Evolutionary conservation across 495 filamentous ascomycete species (phyloP).

Genomic region (Aspergillus nanangensis): DNA sequence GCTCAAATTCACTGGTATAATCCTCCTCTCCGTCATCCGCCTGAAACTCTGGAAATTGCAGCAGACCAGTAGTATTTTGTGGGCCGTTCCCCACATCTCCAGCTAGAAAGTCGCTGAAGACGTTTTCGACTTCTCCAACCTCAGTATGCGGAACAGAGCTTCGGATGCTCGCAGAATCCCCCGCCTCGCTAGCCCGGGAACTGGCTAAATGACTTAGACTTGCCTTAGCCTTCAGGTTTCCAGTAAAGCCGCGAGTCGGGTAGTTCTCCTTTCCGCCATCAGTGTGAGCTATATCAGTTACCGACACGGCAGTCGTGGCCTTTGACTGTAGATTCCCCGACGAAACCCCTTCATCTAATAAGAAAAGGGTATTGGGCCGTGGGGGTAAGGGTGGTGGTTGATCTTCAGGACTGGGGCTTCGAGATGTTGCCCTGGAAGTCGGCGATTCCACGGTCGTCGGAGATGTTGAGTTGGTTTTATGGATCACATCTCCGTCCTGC

Average conservation of each 20-base stretch:
- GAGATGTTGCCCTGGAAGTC: constrained; percentile 9
- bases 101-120: constrained; percentile 64
- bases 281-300: constrained; percentile 70
- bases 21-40: constrained; percentile 53
- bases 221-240: constrained; percentile 31
- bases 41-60: constrained; percentile 48
- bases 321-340: constrained; percentile 57
- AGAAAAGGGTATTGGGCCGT: constrained; percentile 48
- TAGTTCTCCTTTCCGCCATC: constrained; percentile 60
- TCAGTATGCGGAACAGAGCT: constrained; percentile 77
- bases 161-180: constrained; percentile 77
- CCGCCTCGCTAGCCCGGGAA: constrained; percentile 56
- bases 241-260: constrained; percentile 28
- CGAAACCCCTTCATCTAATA: constrained; percentile 35
- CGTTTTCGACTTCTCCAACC: constrained; percentile 72
- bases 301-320: constrained; percentile 78
- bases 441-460: constrained; percentile 2
- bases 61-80: constrained; percentile 26
- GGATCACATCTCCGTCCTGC: too few species aligned
- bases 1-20: constrained; percentile 74
- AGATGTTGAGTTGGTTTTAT: constrained; percentile 1
- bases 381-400: constrained; percentile 64
- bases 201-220: constrained; percentile 45
- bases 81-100: constrained; percentile 16
- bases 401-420: constrained; percentile 33